Evolutionary conservation across 495 filamentous ascomycete species (phyloP), one percentile per base, ranked within the genome.

Genomic region (Hyphodiscus hymeniophilus): DNA sequence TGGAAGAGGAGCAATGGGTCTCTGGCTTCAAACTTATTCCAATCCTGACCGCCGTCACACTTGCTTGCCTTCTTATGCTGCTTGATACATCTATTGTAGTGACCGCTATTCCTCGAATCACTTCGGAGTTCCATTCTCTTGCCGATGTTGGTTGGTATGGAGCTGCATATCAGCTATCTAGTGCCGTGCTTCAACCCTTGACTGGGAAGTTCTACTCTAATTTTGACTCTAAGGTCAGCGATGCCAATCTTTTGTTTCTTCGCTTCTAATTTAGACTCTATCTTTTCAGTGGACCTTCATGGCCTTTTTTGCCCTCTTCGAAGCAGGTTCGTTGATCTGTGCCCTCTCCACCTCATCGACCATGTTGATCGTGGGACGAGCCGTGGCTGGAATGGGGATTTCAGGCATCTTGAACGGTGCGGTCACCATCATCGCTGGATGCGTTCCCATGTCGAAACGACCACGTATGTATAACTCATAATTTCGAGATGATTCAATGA

Each of bases 311-410:
- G 41, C 60, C 23, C 41, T 76, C 31, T 76, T 74, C 58, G 67
- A 73, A 51, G 22, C 73, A 22, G 77, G 77, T 2, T 77, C 74
- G 8, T 56, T 74, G 8, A 32, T 80, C 26, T 80, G 75, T 41
- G 77, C 69, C 38, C 64, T 69, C 5, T 67, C 76, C 7, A 62
- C 62, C 0, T 69, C 61, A 20, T 75, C 73, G 12, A 50, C 51
- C 18, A 71, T 72, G 47, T 67, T 79, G 31, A 79, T 80, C 44
- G 53, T 71, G 13, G 75, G 76, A 3, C 67, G 76, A 26, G 66
- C 69, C 15, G 60, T 80, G 7, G 74, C 75, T 3, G 76, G 76
- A n/a, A 22, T 73, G 32, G 74, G 70, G 8, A 53, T 59, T 18
- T 63, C 69, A 0, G 67, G 77, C 0, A 46, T 81, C 7, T 56